Conservation (phyloP, 805 yeast genomes). For the Teunomyces atbi region DNA sequence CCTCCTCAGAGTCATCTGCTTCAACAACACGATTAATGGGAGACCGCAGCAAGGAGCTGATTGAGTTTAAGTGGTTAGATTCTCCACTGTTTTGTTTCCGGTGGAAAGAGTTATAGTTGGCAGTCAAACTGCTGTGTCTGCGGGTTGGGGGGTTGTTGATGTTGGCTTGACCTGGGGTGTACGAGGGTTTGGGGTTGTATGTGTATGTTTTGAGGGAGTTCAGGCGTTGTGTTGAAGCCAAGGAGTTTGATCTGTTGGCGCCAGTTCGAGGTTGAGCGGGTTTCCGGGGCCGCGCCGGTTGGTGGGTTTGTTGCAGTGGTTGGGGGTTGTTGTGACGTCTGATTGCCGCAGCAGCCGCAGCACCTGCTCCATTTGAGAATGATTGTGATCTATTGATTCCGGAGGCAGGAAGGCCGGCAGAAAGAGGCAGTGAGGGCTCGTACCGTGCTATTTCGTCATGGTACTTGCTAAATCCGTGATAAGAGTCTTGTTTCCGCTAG, state of each 20-base stretch:
- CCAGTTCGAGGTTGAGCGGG: neutral
- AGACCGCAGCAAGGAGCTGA: conserved; percentile 5
- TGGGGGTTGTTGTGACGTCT: conserved; percentile 25
- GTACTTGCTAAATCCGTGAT: conserved; percentile 37
- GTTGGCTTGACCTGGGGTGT: conserved; percentile 25
- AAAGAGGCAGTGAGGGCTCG: conserved; percentile 2
- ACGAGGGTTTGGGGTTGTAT: conserved; percentile 41
- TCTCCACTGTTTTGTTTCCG: neutral
- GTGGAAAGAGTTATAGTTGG: neutral
- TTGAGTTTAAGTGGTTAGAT: conserved; percentile 1
- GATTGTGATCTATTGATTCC: conserved; percentile 22
- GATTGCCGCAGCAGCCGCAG: conserved; percentile 42
- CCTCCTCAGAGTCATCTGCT: conserved; percentile 15
- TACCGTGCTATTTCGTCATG: conserved; percentile 20
- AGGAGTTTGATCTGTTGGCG: conserved; percentile 20
- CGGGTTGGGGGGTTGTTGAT: conserved; percentile 1
- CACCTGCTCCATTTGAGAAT: conserved; percentile 34
- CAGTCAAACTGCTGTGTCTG: conserved; percentile 4
- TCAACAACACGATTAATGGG: conserved; percentile 7
- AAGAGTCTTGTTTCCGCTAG: conserved; percentile 16
- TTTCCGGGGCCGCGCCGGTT: conserved; percentile 2
- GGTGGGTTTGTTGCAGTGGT: conserved; percentile 5
- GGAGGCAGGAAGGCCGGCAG: conserved; percentile 18
- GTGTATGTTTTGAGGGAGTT: conserved; percentile 36
- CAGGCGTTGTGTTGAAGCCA: conserved; percentile 19